These are phyloP conservation scores for Pythium aphanidermatum DNA, from an alignment of 352 stramenopile genomes.

Conservation along the genomic window DNA sequence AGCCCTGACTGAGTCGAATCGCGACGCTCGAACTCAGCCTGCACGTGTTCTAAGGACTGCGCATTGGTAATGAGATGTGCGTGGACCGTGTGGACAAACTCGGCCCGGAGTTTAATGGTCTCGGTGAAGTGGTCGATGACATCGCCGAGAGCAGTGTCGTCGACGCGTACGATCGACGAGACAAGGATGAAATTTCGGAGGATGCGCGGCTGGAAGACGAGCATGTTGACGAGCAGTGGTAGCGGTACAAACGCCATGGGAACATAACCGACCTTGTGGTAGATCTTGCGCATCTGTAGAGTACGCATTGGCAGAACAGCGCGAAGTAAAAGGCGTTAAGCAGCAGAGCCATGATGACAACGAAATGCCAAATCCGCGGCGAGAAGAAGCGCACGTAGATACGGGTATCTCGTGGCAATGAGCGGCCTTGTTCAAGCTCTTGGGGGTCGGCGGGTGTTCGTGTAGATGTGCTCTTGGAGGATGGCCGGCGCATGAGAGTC, in stretches of 20 bases:
- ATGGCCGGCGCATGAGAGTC: background rate
- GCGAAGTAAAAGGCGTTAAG: slow-evolving; percentile 23
- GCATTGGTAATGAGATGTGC: slow-evolving; percentile 8
- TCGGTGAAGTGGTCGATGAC: slow-evolving; percentile 24
- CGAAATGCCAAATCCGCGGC: slow-evolving; percentile 19
- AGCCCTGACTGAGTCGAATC: slow-evolving; percentile 5
- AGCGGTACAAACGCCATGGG: slow-evolving; percentile 4
- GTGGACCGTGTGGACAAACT: slow-evolving; percentile 16
- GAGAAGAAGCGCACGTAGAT: slow-evolving; percentile 17
- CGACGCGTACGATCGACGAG: slow-evolving; percentile 16
- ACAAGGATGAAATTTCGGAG: slow-evolving; percentile 22
- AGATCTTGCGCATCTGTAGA: slow-evolving; percentile 15
- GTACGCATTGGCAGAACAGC: slow-evolving; percentile 23
- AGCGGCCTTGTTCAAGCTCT: background rate
- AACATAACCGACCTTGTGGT: slow-evolving; percentile 1
- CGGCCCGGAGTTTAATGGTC: slow-evolving; percentile 14
- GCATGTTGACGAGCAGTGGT: slow-evolving; percentile 18
- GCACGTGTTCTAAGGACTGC: slow-evolving; percentile 11
- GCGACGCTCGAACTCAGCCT: slow-evolving; percentile 8
- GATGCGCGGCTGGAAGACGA: slow-evolving; percentile 19
- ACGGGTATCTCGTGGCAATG: background rate
- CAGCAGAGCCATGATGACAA: slow-evolving; percentile 18
- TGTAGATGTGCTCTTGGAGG: background rate
- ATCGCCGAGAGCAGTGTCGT: slow-evolving; percentile 19
- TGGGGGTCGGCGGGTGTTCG: too few relatives aligned